Evolutionary conservation across 2,329 filamentous ascomycete species (phyloP), one percentile per base, ranked within the genome.

Genomic region (Botrytis medusae): DNA sequence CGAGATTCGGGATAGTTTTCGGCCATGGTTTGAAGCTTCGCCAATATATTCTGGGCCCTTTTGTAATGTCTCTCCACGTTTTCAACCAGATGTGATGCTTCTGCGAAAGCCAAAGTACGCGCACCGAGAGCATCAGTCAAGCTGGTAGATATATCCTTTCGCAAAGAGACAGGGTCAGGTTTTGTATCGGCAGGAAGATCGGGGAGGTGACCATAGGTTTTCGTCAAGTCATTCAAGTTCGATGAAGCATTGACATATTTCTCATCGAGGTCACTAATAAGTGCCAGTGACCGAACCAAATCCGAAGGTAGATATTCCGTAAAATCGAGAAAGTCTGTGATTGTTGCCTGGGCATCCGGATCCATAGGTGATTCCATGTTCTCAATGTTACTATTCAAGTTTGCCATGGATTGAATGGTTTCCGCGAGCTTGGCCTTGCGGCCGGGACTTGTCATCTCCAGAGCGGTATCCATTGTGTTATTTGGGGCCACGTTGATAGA

Each of bases 221-320:
- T 85, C 4, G 89, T 89, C 71, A 91, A 83, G 32, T 88, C 84
- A 79, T 91, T 81, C 4, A 91, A 83, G 37, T 82, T 84, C 71
- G 82, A 77, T 20, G 89, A 91, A 12, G 87, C 85, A 67, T 89
- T 83, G n/a, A 83, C 80, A 77, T 91, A 90, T 25, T 82, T 84
- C 75, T 86, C 80, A 80, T 92, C 90, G 71, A 92, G 88, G 76
- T 91, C 87, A 71, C 88, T 87, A 74, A 92, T 90, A 54, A 92
- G 84, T 6, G 88, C 90, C 62, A 92, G 83, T 37, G 90, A 92
- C 73, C 90, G 88, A 75, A 87, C 84, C 78, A 92, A 87, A 79
- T 92, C 90, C 69, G 89, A 88, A 18, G 90, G 89, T 1, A 92
- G 86, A 81, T 92, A 91, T 81, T 92, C 90, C 80, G 86, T 81